phyloP scores from a whole-genome alignment of 225 moss, liverwort and hornwort species.

The Polytrichum commune region DNA sequence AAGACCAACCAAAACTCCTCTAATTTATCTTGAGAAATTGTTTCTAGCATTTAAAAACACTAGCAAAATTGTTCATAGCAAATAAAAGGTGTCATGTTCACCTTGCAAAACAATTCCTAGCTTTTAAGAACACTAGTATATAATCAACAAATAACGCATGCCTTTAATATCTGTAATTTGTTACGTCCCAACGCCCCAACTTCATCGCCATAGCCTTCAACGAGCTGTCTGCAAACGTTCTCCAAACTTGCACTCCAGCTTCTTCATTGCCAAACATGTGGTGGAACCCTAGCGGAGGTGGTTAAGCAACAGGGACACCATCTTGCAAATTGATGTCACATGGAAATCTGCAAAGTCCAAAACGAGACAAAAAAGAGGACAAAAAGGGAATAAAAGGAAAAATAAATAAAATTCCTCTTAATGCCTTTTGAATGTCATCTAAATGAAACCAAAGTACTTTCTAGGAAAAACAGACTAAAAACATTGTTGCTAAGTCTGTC shows the following conservation, averaged over 20 bases:
- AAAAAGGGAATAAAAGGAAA: too few species aligned
- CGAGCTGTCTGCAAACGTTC: background rate
- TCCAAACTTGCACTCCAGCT: background rate
- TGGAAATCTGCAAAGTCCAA: too few species aligned
- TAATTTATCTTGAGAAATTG: too few species aligned
- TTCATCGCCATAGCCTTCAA: background rate
- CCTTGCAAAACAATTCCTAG: background rate
- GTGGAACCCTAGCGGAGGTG: background rate
- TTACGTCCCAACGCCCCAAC: background rate
- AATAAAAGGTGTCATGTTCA: conserved; percentile 1
- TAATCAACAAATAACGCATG: background rate
- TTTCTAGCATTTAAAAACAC: conserved; percentile 2
- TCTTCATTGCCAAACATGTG: conserved; percentile 1
- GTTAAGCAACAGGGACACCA: background rate
- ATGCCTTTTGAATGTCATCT: background rate
- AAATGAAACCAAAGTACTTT: conserved; percentile 1
- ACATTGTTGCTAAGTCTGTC: background rate
- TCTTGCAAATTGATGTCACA: too few species aligned
- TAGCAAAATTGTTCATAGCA: background rate
- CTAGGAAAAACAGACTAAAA: background rate
- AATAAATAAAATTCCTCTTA: background rate
- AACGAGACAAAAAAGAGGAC: too few species aligned
- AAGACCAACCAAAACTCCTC: too few species aligned
- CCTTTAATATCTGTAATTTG: background rate
- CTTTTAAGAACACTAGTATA: background rate